phyloP scores from a whole-genome alignment of 2,329 filamentous ascomycete species.

The Claviceps spartinae region DNA sequence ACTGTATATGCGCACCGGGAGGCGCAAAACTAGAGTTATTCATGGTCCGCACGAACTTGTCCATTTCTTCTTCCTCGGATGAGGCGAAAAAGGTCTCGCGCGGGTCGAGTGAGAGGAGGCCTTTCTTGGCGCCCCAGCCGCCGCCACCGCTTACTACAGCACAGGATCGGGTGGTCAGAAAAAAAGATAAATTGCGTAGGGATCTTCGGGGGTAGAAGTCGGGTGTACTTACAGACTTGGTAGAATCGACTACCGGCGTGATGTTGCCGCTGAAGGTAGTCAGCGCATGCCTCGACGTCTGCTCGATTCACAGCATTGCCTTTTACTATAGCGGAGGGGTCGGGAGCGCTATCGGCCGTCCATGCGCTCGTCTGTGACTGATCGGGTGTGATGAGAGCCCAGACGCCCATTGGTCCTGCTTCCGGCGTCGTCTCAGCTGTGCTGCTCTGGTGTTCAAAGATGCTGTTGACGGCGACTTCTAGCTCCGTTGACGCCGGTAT shows the following conservation, averaged over 20 bases:
- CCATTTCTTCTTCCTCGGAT: slow-evolving; percentile 36
- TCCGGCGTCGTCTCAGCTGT: slow-evolving; percentile 8
- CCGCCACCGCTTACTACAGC: slow-evolving; percentile 59
- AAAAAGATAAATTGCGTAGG: background rate
- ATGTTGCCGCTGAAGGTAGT: slow-evolving; percentile 21
- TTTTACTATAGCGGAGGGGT: slow-evolving; percentile 3
- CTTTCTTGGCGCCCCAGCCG: slow-evolving; percentile 72
- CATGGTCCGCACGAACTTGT: slow-evolving; percentile 39
- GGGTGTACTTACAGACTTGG: slow-evolving; percentile 18
- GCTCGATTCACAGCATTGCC: slow-evolving; percentile 6
- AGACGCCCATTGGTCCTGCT: slow-evolving; percentile 46
- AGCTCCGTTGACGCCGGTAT: slow-evolving; percentile 59
- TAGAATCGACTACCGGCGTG: slow-evolving; percentile 32
- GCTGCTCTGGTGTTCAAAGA: slow-evolving; percentile 30
- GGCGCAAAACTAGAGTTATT: slow-evolving; percentile 38
- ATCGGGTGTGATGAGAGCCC: slow-evolving; percentile 54
- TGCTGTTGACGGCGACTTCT: slow-evolving; percentile 47
- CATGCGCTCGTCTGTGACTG: slow-evolving; percentile 2
- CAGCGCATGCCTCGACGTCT: slow-evolving; percentile 13
- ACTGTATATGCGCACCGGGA: slow-evolving; percentile 53
- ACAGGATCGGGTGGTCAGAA: slow-evolving; percentile 8
- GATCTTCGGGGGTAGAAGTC: background rate
- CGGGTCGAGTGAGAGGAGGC: slow-evolving; percentile 66
- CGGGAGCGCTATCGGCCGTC: slow-evolving; percentile 4
- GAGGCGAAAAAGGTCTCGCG: slow-evolving; percentile 37